Evolutionary conservation across 1,139 yeast genomes (phyloP).

Genomic region (Debaryomyces udenii): DNA sequence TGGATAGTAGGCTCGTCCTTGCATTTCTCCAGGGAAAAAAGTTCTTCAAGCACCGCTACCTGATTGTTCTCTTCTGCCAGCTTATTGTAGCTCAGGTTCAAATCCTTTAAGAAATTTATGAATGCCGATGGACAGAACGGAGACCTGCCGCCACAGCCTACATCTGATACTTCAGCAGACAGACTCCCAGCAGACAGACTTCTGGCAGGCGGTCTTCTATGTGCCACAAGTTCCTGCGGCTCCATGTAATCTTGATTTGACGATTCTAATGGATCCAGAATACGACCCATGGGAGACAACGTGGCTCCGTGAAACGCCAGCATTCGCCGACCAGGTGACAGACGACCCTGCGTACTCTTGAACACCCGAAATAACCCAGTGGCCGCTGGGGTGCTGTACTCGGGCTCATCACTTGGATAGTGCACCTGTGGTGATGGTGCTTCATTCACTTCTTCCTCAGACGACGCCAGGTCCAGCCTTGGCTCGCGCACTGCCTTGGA

Average conservation of each 20-base stretch:
- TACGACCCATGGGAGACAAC: slow-evolving; percentile 18
- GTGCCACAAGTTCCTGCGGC: background rate
- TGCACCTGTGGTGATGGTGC: too few relatives aligned
- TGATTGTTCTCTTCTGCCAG: background rate
- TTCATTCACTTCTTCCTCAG: background rate
- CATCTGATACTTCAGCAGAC: too few relatives aligned
- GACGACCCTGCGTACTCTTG: background rate
- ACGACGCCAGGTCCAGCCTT: background rate
- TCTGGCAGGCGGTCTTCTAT: too few relatives aligned
- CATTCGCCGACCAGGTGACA: background rate
- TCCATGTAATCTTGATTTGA: background rate
- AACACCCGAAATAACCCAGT: background rate
- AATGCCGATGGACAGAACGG: slow-evolving; percentile 23
- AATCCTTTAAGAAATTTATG: slow-evolving; percentile 25
- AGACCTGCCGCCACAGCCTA: slow-evolving; percentile 1
- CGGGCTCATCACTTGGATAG: too few relatives aligned
- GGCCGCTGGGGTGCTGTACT: too few relatives aligned
- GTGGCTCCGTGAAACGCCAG: slow-evolving; percentile 10
- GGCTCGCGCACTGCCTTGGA: slow-evolving; percentile 9
- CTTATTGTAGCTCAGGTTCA: slow-evolving; percentile 9
- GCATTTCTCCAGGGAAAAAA: background rate
- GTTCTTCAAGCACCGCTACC: background rate
- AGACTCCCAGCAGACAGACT: too few relatives aligned
- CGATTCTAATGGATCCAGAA: slow-evolving; percentile 12
- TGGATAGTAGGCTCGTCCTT: slow-evolving; percentile 2